These are phyloP conservation scores for Epichloe bromicola DNA, from an alignment of 2,329 filamentous ascomycete species.

Conservation along the genomic window DNA sequence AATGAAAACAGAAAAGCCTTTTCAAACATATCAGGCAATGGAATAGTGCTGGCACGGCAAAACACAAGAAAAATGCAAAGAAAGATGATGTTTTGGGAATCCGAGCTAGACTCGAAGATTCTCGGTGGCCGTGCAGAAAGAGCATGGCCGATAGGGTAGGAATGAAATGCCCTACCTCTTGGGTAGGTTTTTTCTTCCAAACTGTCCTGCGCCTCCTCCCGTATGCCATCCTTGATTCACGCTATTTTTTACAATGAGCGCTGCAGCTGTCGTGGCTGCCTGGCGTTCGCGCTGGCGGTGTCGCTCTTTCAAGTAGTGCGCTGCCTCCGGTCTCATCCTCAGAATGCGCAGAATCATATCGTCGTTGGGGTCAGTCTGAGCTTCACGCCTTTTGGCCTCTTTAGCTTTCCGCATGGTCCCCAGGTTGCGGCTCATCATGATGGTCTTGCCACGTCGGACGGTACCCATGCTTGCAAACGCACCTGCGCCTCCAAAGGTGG, in stretches of 20 bases:
- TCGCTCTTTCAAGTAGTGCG: constrained; percentile 74
- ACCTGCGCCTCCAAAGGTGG: constrained; percentile 21
- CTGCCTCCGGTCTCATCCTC: constrained; percentile 86
- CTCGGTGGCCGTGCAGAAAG: too few species aligned
- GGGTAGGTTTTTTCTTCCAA: constrained; percentile 33
- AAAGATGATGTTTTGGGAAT: not conserved
- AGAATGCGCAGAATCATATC: constrained; percentile 96
- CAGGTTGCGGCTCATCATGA: constrained; percentile 88
- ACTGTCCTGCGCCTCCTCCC: constrained; percentile 23
- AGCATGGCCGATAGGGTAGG: too few species aligned
- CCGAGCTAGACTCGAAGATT: not conserved
- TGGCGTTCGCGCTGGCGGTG: constrained; percentile 90
- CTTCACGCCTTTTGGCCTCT: constrained; percentile 88
- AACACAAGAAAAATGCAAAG: not conserved
- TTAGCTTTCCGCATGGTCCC: constrained; percentile 95
- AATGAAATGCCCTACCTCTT: constrained; percentile 22
- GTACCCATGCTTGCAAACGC: constrained; percentile 55
- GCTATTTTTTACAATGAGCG: constrained; percentile 90
- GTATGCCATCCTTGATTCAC: constrained; percentile 45
- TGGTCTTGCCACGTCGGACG: constrained; percentile 57
- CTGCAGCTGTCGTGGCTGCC: constrained; percentile 78
- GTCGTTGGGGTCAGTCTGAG: constrained; percentile 90
- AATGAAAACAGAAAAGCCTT: not conserved
- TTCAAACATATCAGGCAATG: not conserved
- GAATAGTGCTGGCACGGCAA: not conserved